Base-by-base conservation (phyloP, 2,329 filamentous ascomycete species). In the Penicillium sp. region DNA sequence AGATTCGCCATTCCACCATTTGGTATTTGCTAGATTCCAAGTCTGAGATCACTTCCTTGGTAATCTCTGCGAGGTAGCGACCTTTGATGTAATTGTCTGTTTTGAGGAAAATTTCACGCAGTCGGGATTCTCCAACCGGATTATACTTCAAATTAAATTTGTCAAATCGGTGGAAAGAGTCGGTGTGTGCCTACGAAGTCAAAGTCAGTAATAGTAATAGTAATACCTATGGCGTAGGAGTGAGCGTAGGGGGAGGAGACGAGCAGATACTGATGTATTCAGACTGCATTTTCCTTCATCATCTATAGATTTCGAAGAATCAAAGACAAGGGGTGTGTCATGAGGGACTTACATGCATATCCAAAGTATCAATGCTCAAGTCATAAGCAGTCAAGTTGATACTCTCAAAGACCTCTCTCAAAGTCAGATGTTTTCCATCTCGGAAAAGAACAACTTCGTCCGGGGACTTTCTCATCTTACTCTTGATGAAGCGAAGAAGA, bases 81-180 rank as follows among this genome's bases (percentile, higher is more conserved):
- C 94, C 94, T 65, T 96, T 87, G 71, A 99, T 96, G 74, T 92
- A 93, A 73, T 99, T 99, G 77, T 99, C 94, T 10, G 94, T 99
- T 80, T 99, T 99, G 54, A 99, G 80, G 74, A 99, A 99, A 67
- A 99, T 99, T n/a, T 94, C 96, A 69, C 94, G 87, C 56, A 99
- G 80, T 55, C 94, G 88, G 43, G 94, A 97, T 77, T 99, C 94
- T 50, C 94, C 94, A 60, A 99, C 88, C 0, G 94, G 94, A 67
- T 99, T 99, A 73, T 99, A 99, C 74, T 99, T 99, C 56, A 99
- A 81, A 73, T 99, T 99, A 83, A 99, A 99, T 75, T 99, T 99
- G 81, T 99, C 94, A 73, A 99, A 99, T 4, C 94, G 90, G 76
- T 99, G 94, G 78, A 99, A 99, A 0, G 91, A 95, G 75, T 99